These are phyloP conservation scores for Isatis tinctoria DNA, from an alignment of 345 rosid species.

Conservation along the genomic window DNA sequence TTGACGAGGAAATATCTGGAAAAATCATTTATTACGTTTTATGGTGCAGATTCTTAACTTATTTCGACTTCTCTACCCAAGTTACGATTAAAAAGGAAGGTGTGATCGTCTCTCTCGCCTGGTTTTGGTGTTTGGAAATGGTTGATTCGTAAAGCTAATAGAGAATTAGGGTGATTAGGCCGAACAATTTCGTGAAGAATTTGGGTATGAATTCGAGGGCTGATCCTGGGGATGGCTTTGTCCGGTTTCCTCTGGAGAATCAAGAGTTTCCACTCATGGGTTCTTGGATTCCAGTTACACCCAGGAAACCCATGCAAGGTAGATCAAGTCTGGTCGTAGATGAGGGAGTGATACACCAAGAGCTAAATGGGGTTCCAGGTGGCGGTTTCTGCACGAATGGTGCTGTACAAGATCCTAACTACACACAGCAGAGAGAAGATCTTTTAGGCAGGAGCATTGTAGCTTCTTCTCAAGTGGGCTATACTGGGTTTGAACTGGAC, in stretches of 20 bases:
- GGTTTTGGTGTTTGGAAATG: neutral
- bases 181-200: neutral
- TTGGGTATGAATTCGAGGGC: constrained; percentile 24
- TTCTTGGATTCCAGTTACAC: constrained; percentile 49
- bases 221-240: constrained; percentile 30
- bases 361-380: constrained; percentile 26
- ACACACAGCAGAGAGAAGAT: constrained; percentile 19
- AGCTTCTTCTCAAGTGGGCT: constrained; percentile 35
- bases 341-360: constrained; percentile 32
- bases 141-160: neutral
- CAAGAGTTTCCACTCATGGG: constrained; percentile 32
- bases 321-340: constrained; percentile 25
- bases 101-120: neutral
- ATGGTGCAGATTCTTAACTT: constrained; percentile 28
- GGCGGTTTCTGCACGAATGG: constrained; percentile 1
- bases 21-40: constrained; percentile 29
- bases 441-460: constrained; percentile 22
- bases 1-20: constrained; percentile 29
- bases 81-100: neutral
- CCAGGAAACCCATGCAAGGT: constrained; percentile 33
- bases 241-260: constrained; percentile 29
- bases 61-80: neutral
- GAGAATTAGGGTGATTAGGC: neutral
- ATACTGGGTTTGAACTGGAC: constrained; percentile 17
- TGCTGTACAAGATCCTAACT: constrained; percentile 13